Evolutionary conservation across 805 yeast genomes (phyloP).

Genomic region (Kuraishia hungarica): DNA sequence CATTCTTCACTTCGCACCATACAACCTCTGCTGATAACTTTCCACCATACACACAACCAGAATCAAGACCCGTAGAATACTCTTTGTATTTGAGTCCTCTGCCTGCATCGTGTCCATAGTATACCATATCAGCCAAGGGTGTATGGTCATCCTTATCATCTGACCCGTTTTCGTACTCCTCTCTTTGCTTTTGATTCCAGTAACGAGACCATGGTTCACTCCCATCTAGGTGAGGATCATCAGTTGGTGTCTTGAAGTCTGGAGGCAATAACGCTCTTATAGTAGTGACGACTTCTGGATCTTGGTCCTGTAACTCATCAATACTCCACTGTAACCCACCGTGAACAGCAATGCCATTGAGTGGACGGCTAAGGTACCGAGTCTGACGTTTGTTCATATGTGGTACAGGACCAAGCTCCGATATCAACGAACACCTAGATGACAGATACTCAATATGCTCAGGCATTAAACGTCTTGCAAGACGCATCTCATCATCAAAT

Average conservation of each 20-base stretch:
- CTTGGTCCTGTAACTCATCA: conserved; percentile 41
- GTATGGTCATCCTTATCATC: background rate
- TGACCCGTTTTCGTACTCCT: background rate
- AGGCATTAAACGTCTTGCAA: conserved; percentile 49
- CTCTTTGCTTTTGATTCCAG: conserved; percentile 20
- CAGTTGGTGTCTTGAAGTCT: conserved; percentile 48
- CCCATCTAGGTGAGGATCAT: conserved; percentile 23
- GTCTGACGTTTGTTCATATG: conserved; percentile 21
- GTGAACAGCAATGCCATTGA: conserved; percentile 60
- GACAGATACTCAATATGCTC: conserved; percentile 54
- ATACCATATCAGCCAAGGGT: conserved; percentile 32
- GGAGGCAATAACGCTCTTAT: conserved; percentile 67
- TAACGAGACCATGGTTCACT: conserved; percentile 23
- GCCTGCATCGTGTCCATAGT: conserved; percentile 86
- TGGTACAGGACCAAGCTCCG: conserved; percentile 53
- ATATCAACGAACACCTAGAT: conserved; percentile 50
- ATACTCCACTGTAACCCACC: conserved; percentile 74
- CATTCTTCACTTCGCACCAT: conserved; percentile 1
- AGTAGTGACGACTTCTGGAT: conserved; percentile 54
- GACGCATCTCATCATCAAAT: conserved; percentile 26
- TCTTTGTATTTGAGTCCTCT: conserved; percentile 59
- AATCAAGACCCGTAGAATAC: conserved; percentile 73
- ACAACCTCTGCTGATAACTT: conserved; percentile 24
- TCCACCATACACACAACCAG: conserved; percentile 75
- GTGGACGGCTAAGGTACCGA: conserved; percentile 11